Base-by-base conservation (phyloP, 371 early-diverging fungal species). In the Mortierella sp. region DNA sequence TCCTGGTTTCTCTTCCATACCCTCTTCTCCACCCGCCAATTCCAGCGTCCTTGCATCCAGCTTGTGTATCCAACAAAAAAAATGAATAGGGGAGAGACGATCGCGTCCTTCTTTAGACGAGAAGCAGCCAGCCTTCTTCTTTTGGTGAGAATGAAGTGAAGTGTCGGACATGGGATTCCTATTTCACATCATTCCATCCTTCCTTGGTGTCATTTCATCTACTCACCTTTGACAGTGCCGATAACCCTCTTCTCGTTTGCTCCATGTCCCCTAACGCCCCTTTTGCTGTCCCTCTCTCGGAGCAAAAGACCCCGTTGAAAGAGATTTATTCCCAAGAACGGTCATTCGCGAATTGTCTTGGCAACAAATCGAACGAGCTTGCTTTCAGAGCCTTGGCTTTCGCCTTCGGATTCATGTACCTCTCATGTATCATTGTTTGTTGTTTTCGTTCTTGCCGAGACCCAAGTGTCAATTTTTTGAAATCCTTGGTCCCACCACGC, bases 81-180 rank as follows among this genome's bases (percentile, higher is more conserved):
- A 21, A 24, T 6, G 6, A 40, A 4, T 40, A 40, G 43, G 13
- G 28, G 10, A 37, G 6, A 21, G 54, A 64, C 13, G 34, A 64
- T 64, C 64, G 21, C 67, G 37, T 37, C 67, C 67, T 64, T 37
- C 67, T 64, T 64, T 64, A 24, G 67, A 64, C 40, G 9, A 64
- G 67, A 64, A 40, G 6, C 40, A 31, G 6, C 24, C 34, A 34
- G 0, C 64, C 40, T 67, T 54, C 54, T 54, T n/a, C n/a, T 54
- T 54, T 54, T 67, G 67, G 34, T 37, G 67, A 24, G 11, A 31
- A 37, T 2, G 11, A 37, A 11, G 40, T 24, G 21, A 9, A 40
- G 43, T 19, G 34, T 2, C 43, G 10, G 43, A 10, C 40, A 19
- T 40, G 67, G 24, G 67, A 67, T 21, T 10, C 3, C 11, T 8